Base-by-base conservation (phyloP, 2,329 filamentous ascomycete genomes). In the Fusarium pseudonygamai region DNA sequence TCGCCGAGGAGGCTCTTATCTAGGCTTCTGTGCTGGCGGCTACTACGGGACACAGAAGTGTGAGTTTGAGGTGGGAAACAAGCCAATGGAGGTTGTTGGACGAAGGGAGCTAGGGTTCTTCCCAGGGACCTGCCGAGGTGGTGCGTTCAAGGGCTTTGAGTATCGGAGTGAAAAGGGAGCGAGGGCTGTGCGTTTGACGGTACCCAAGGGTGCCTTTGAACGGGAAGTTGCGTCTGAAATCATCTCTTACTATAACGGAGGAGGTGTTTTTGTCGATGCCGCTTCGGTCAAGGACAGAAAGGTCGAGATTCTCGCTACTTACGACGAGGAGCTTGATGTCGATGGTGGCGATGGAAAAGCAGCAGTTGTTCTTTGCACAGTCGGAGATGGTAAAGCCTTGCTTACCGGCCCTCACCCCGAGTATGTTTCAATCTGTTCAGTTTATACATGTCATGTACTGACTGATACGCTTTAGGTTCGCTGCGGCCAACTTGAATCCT, bases 381-480 rank as follows among this genome's bases (percentile, higher is more conserved):
- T 97, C 49, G 95, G 95, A 2, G 89, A 94, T 49, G 96, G 96
- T 4, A 89, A 89, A 43, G 94, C 90, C 3, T 83, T 98, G 11
- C 83, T 99, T 24, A 97, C 93, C 2, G 95, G 95, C 0, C 93
- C 95, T 43, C 96, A 99, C 86, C 96, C 96, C 58, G 96, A 99
- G 93, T 97, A 69, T 58, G 82, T 75, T 14, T 16, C 7, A 50
- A 20, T 42, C 20, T 20, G 30, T 13, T 26, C 20, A n/a, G 5
- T 5, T 16, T 12, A 2, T 14, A 13, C 14, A 16, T 30, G 39
- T 36, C 10, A 16, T 30, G 39, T 36, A 16, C n/a, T 26, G 30
- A 47, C 55, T 69, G 24, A 67, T 28, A n/a, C 11, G 7, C 15
- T 15, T 4, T 74, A 97, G 95, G 80, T 98, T 98, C 79, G 92